phyloP scores from a whole-genome alignment of 2,329 filamentous ascomycete genomes.

The Sclerotinia spermophila region DNA sequence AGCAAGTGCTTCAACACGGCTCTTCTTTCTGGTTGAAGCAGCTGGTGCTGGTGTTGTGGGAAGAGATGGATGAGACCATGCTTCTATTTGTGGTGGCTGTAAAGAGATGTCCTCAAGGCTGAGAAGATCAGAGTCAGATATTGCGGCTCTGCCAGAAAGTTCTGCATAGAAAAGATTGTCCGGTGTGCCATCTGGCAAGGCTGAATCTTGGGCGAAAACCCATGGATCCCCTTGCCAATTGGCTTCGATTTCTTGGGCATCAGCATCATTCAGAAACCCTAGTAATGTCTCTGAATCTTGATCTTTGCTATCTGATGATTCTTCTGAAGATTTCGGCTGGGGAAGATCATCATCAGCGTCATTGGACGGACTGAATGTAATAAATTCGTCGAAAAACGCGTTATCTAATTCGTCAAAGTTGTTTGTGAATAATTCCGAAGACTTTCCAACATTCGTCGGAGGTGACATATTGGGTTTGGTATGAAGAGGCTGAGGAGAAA shows the following conservation, averaged over 20 bases:
- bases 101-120: conserved; percentile 34
- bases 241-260: conserved; percentile 19
- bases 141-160: conserved; percentile 32
- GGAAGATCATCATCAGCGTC: conserved; percentile 46
- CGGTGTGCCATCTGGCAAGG: conserved; percentile 19
- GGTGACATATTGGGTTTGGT: conserved; percentile 30
- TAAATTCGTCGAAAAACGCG: conserved; percentile 61
- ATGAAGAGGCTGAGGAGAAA: conserved; percentile 16
- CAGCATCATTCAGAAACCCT: conserved; percentile 24
- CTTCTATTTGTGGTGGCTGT: conserved; percentile 28
- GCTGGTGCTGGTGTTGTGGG: conserved; percentile 29
- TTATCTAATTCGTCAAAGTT: conserved; percentile 51
- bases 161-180: conserved; percentile 31
- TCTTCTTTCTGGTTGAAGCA: conserved; percentile 25
- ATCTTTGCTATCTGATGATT: conserved; percentile 44
- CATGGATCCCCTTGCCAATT: conserved; percentile 24
- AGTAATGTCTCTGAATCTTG: conserved; percentile 24
- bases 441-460: conserved; percentile 43
- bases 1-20: conserved; percentile 43
- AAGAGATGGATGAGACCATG: conserved; percentile 25
- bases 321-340: conserved; percentile 48
- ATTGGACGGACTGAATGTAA: conserved; percentile 54
- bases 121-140: conserved; percentile 36
- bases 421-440: conserved; percentile 47
- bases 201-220: conserved; percentile 23